Evolutionary conservation across 345 rosid species (phyloP).

Genomic region (Hevea brasiliensis): DNA sequence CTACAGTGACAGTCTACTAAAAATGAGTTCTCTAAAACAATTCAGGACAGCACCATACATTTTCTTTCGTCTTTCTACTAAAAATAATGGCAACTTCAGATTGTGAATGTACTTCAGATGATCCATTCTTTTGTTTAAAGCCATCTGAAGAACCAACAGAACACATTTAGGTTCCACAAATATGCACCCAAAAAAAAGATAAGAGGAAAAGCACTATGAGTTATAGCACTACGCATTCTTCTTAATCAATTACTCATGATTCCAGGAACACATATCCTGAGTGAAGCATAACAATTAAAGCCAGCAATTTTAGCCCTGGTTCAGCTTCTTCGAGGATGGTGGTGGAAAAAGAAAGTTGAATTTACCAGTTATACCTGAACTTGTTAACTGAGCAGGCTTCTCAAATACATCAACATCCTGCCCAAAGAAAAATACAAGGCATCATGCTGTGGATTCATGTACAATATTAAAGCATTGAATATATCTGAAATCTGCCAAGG

Average conservation of each 20-base stretch:
- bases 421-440: constrained; percentile 20
- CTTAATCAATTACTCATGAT: neutral
- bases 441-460: constrained; percentile 4
- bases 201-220: neutral
- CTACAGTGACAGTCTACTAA: neutral
- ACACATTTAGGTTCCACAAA: constrained; percentile 21
- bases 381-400: constrained; percentile 25
- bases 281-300: neutral
- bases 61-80: constrained; percentile 42
- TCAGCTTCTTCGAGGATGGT: neutral
- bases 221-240: neutral
- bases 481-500: neutral
- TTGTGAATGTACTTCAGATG: constrained; percentile 34
- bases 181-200: neutral
- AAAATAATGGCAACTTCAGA: constrained; percentile 47
- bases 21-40: constrained; percentile 12
- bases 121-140: constrained; percentile 29
- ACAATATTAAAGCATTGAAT: neutral
- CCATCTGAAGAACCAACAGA: constrained; percentile 48
- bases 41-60: constrained; percentile 43
- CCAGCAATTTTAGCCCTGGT: neutral
- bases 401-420: constrained; percentile 47
- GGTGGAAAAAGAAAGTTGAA: neutral
- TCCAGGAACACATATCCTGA: neutral
- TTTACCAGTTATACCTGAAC: constrained; percentile 28